Evolutionary conservation across 257 asterid species (phyloP).

Genomic region (Nicotiana undulata): DNA sequence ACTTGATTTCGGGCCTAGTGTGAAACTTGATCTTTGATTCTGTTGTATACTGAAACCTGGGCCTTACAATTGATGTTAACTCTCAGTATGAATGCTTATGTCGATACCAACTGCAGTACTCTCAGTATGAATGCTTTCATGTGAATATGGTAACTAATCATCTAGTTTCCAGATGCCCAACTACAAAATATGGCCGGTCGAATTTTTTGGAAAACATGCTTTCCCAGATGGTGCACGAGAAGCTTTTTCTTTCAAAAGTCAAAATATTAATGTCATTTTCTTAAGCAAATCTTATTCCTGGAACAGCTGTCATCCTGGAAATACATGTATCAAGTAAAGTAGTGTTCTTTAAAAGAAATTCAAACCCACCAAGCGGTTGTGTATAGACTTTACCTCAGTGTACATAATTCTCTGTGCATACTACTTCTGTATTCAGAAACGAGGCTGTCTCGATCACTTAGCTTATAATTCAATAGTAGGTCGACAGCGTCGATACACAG

Average conservation of each 20-base stretch:
- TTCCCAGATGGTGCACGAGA: not conserved
- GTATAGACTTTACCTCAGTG: not conserved
- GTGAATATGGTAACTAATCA: slow-evolving; percentile 1
- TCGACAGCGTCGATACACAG: not conserved
- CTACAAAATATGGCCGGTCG: not conserved
- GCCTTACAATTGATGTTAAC: not conserved
- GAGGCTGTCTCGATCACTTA: not conserved
- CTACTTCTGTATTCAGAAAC: too few relatives aligned
- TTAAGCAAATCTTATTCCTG: not conserved
- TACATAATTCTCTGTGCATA: too few relatives aligned
- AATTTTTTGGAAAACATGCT: not conserved
- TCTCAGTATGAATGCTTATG: not conserved
- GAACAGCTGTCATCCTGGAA: not conserved
- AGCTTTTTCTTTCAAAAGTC: not conserved
- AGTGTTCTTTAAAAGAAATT: not conserved
- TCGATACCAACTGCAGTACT: not conserved
- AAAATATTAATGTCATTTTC: not conserved
- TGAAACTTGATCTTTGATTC: not conserved
- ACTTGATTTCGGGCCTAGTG: not conserved
- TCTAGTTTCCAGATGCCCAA: not conserved
- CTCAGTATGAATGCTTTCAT: not conserved
- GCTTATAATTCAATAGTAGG: not conserved
- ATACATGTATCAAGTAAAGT: not conserved
- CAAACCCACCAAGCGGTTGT: not conserved
- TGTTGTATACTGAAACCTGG: not conserved